Evolutionary conservation across 1,284 basidiomycete species (phyloP).

Genomic region (Ustilago crameri): DNA sequence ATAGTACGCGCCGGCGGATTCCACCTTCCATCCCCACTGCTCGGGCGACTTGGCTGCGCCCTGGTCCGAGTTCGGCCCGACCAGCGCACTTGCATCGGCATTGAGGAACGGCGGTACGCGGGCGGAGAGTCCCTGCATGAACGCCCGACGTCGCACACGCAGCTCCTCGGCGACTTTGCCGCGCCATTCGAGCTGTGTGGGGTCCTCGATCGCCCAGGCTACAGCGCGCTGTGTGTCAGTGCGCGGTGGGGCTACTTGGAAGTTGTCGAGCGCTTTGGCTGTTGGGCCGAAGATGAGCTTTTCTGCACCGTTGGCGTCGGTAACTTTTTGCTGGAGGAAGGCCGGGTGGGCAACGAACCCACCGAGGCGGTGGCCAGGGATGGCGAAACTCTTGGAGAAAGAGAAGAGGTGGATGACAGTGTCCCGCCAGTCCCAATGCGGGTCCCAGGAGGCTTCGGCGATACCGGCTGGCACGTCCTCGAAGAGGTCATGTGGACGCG

Average conservation of each 20-base stretch:
- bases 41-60: slow-evolving; percentile 25
- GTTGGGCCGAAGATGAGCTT: slow-evolving; percentile 66
- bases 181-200: slow-evolving; percentile 70
- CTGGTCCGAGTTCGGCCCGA: background rate
- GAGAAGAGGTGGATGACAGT: slow-evolving; percentile 60
- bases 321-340: slow-evolving; percentile 69
- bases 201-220: slow-evolving; percentile 55
- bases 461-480: slow-evolving; percentile 34
- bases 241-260: slow-evolving; percentile 70
- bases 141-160: slow-evolving; percentile 74
- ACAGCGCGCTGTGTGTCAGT: slow-evolving; percentile 51
- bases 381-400: slow-evolving; percentile 79
- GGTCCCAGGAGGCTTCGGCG: slow-evolving; percentile 12
- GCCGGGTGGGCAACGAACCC: slow-evolving; percentile 76
- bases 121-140: slow-evolving; percentile 70
- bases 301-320: slow-evolving; percentile 59
- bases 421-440: slow-evolving; percentile 72
- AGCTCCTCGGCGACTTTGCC: slow-evolving; percentile 72
- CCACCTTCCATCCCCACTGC: slow-evolving; percentile 65
- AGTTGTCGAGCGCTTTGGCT: slow-evolving; percentile 78
- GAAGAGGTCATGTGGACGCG: slow-evolving; percentile 75
- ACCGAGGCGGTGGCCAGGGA: slow-evolving; percentile 86
- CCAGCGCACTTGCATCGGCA: slow-evolving; percentile 22
- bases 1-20: slow-evolving; percentile 66
- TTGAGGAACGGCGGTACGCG: slow-evolving; percentile 24